Conservation (phyloP, 2,329 filamentous ascomycete species). For the Stachybotrys chartarum region DNA sequence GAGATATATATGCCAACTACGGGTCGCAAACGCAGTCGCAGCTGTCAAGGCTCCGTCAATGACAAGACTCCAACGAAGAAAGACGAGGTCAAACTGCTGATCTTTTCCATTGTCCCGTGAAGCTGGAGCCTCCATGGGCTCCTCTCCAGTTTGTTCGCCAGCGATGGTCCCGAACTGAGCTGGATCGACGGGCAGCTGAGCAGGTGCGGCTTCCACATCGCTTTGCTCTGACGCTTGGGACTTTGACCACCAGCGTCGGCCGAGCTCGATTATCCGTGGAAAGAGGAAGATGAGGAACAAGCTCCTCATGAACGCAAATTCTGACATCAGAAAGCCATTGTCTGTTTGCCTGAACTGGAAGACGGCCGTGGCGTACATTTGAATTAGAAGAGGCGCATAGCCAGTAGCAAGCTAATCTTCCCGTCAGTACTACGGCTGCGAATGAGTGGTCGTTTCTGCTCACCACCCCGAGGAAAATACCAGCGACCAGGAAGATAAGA, state of each 20-base stretch:
- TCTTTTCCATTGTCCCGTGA: slow-evolving; percentile 33
- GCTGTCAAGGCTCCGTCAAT: slow-evolving; percentile 59
- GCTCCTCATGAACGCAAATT: slow-evolving; percentile 46
- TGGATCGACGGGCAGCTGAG: slow-evolving; percentile 25
- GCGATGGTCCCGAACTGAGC: slow-evolving; percentile 33
- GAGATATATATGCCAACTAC: slow-evolving; percentile 63
- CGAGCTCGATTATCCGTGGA: slow-evolving; percentile 42
- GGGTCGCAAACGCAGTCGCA: slow-evolving; percentile 52
- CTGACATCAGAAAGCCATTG: slow-evolving; percentile 51
- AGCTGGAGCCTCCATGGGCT: slow-evolving; percentile 29
- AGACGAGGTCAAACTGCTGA: slow-evolving; percentile 59
- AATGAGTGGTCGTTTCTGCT: slow-evolving; percentile 12
- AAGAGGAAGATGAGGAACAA: slow-evolving; percentile 49
- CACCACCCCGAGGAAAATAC: slow-evolving; percentile 60
- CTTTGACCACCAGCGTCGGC: slow-evolving; percentile 17
- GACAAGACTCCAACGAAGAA: slow-evolving; percentile 58
- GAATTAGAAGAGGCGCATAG: slow-evolving; percentile 56
- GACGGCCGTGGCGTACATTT: slow-evolving; percentile 49
- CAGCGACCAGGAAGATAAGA: slow-evolving; percentile 54
- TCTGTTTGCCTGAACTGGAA: slow-evolving; percentile 49
- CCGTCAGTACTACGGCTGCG: neutral
- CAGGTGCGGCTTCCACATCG: slow-evolving; percentile 5
- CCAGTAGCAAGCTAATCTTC: slow-evolving; percentile 50
- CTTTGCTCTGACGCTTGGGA: neutral
- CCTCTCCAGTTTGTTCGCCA: slow-evolving; percentile 33